Evolutionary conservation across 805 yeast genomes (phyloP).

Genomic region (Kazachstania psychrophila): DNA sequence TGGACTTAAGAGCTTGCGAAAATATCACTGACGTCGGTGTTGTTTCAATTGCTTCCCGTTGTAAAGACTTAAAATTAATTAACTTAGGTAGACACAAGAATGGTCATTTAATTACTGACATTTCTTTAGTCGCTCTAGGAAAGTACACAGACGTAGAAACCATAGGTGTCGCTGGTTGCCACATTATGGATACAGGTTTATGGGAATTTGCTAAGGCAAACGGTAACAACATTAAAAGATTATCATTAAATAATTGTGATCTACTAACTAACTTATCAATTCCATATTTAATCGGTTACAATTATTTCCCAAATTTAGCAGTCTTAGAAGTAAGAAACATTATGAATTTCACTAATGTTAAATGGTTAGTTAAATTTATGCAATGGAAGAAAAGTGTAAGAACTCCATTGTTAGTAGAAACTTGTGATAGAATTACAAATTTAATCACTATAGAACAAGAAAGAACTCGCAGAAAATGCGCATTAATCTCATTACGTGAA

Average conservation of each 20-base stretch:
- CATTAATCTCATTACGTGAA: conserved; percentile 52
- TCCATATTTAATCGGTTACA: conserved; percentile 36
- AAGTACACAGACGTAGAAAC: conserved; percentile 53
- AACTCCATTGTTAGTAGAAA: conserved; percentile 56
- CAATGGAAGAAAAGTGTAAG: conserved; percentile 38
- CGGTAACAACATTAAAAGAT: conserved; percentile 45
- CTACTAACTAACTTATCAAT: conserved; percentile 48
- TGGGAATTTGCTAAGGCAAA: conserved; percentile 66
- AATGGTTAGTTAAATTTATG: conserved; percentile 61
- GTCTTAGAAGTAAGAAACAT: conserved; percentile 73
- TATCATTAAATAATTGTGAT: conserved; percentile 69
- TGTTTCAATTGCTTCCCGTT: conserved; percentile 51
- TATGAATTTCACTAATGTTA: conserved; percentile 45
- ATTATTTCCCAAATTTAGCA: conserved; percentile 48
- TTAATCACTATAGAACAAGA: conserved; percentile 54
- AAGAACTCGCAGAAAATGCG: conserved; percentile 45
- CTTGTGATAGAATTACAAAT: conserved; percentile 60
- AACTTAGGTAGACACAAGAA: conserved; percentile 73
- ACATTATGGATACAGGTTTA: conserved; percentile 61
- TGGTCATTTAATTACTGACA: conserved; percentile 62
- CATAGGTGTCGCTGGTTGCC: conserved; percentile 84
- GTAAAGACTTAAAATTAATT: conserved; percentile 47
- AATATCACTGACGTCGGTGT: conserved; percentile 67
- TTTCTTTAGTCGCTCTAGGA: conserved; percentile 50
- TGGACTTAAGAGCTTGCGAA: conserved; percentile 83